Conservation (phyloP, 371 early-diverging fungal species). For the Mortierella sp. region DNA sequence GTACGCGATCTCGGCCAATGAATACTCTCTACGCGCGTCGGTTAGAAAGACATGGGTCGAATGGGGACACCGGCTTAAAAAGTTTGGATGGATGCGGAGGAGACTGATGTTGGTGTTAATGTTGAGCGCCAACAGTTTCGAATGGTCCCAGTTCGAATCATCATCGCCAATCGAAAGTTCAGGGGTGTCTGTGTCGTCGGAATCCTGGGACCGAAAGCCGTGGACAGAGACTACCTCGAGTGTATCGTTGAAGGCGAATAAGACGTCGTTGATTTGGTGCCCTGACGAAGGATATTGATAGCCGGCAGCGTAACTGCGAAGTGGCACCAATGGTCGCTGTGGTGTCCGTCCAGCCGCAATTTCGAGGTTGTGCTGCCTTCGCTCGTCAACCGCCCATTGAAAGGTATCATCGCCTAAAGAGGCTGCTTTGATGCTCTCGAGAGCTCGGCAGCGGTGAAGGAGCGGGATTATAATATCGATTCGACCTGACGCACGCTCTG, state of each 20-base stretch:
- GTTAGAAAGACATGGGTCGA: not conserved
- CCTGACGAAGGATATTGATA: not conserved
- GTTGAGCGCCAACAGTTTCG: not conserved
- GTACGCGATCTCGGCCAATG: not conserved
- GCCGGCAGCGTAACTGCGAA: not conserved
- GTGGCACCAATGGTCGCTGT: not conserved
- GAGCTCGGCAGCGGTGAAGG: not conserved
- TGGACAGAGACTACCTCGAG: not conserved
- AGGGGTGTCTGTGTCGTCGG: not conserved
- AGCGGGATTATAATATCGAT: no score
- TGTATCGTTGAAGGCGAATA: not conserved
- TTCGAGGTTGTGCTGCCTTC: not conserved
- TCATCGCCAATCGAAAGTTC: not conserved
- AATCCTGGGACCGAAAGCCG: not conserved
- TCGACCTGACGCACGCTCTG: no score
- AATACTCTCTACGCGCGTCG: not conserved
- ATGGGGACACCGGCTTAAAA: not conserved
- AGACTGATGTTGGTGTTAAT: not conserved
- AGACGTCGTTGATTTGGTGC: not conserved
- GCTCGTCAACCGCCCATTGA: not conserved
- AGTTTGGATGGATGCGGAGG: not conserved
- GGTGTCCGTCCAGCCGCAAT: not conserved
- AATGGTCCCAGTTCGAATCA: not conserved
- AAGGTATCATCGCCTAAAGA: not conserved
- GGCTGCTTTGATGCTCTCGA: not conserved